A percentile compares a stretch with the other conserved stretches of the same genome.
phyloP scores from a whole-genome alignment of 75 land plant species.

The Adiantum capillusveneris region DNA sequence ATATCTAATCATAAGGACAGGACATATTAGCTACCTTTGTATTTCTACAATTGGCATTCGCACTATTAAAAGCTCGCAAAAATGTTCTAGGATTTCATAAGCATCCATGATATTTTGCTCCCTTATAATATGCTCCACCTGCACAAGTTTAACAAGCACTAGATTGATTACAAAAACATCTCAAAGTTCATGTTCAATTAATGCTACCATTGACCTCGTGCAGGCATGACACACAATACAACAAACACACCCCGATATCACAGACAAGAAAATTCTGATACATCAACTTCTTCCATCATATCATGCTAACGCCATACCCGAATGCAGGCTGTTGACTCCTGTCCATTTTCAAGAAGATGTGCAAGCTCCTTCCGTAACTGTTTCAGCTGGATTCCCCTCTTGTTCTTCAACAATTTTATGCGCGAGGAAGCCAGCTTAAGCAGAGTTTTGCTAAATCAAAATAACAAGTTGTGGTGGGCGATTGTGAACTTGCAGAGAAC shows the following conservation, averaged over 20 bases:
- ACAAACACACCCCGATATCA: no score
- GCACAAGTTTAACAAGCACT: no score
- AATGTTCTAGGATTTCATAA: constrained; percentile 26
- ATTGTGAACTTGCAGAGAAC: background rate
- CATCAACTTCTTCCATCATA: no score
- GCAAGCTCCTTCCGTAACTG: constrained; percentile 43
- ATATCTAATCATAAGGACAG: no score
- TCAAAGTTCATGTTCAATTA: no score
- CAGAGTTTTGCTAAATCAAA: constrained; percentile 24
- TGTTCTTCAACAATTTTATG: constrained; percentile 58
- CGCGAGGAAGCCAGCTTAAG: constrained; percentile 49
- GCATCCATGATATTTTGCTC: constrained; percentile 33
- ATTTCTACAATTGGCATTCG: constrained; percentile 29
- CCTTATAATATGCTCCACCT: constrained; percentile 35
- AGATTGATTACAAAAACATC: no score
- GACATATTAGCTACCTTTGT: no score
- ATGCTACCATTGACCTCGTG: no score
- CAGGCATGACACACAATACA: no score
- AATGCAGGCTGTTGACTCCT: constrained; percentile 43
- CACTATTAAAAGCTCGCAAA: constrained; percentile 27
- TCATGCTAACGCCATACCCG: constrained; percentile 35
- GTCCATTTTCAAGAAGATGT: constrained; percentile 35
- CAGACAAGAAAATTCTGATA: no score
- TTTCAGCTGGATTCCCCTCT: constrained; percentile 42
- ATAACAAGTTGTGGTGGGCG: background rate